These are phyloP conservation scores for Chalaropsis ovoidea DNA, from an alignment of 2,329 filamentous ascomycete genomes.

Conservation along the genomic window DNA sequence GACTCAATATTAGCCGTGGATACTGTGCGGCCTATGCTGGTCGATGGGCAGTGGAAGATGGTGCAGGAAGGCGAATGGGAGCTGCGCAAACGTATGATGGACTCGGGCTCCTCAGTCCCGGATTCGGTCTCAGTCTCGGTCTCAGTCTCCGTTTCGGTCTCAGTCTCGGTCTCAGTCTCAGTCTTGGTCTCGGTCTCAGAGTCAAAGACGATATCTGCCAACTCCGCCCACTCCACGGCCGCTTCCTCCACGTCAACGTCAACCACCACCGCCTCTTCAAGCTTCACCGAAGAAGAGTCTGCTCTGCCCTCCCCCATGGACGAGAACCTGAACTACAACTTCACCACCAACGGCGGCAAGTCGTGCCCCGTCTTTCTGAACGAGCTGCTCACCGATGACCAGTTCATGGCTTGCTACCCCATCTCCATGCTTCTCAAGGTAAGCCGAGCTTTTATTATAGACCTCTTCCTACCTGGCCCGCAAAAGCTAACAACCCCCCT, in stretches of 20 bases:
- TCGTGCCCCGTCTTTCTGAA: conserved; percentile 59
- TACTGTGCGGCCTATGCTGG: conserved; percentile 25
- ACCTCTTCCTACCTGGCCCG: not conserved
- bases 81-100: conserved; percentile 30
- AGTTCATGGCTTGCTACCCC: conserved; percentile 66
- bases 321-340: conserved; percentile 51
- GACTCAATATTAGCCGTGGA: conserved; percentile 26
- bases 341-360: conserved; percentile 42
- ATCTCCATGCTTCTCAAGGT: conserved; percentile 76
- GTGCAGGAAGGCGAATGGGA: conserved; percentile 24
- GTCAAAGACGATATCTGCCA: not conserved
- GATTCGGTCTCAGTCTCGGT: not conserved
- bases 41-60: conserved; percentile 28
- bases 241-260: conserved; percentile 18
- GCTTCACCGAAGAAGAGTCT: conserved; percentile 30
- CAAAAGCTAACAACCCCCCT: conserved; percentile 26
- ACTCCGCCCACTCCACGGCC: not conserved
- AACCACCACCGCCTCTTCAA: conserved; percentile 28
- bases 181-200: not conserved
- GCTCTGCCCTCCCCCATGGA: conserved; percentile 58
- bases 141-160: not conserved
- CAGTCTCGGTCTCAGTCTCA: not conserved
- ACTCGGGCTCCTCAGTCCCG: conserved; percentile 24
- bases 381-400: conserved; percentile 52
- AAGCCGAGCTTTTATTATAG: conserved; percentile 26